Evolutionary conservation across 176 grass and related monocot species (phyloP).

Genomic region (Coix lacrymajobi): DNA sequence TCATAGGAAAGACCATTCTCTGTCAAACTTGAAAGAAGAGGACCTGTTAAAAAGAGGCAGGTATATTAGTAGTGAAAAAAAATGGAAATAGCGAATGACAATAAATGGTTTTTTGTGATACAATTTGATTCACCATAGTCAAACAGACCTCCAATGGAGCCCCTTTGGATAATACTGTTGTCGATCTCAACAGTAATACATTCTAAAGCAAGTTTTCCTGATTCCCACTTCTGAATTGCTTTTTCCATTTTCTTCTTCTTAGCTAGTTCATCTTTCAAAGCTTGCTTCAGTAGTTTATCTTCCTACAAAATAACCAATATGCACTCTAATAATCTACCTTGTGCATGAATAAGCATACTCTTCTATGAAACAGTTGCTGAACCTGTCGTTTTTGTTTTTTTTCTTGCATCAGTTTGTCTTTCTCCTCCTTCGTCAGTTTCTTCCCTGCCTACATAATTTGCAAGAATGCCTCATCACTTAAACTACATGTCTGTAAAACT

Average conservation of each 20-base stretch:
- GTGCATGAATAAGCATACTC: neutral
- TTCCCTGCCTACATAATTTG: constrained; percentile 31
- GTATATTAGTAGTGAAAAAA: neutral
- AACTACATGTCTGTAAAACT: neutral
- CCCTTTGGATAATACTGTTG: constrained; percentile 50
- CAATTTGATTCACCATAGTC: neutral
- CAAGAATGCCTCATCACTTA: neutral
- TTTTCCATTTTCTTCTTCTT: constrained; percentile 54
- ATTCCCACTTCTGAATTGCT: constrained; percentile 68
- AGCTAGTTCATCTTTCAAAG: constrained; percentile 54
- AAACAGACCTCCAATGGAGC: constrained; percentile 62
- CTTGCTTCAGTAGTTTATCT: constrained; percentile 60
- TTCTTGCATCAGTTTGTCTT: constrained; percentile 50
- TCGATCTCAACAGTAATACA: constrained; percentile 67
- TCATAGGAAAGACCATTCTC: constrained; percentile 45
- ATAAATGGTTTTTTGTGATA: neutral
- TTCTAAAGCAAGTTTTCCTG: constrained; percentile 66
- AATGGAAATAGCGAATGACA: neutral
- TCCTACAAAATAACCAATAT: constrained; percentile 44
- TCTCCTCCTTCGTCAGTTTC: constrained; percentile 60
- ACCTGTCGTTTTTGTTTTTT: constrained; percentile 59
- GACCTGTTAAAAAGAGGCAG: constrained; percentile 22
- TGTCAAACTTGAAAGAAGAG: constrained; percentile 51
- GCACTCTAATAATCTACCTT: neutral
- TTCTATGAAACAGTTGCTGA: constrained; percentile 14